Conservation (phyloP, 768 basidiomycete species). For the Naganishia antarctica region DNA sequence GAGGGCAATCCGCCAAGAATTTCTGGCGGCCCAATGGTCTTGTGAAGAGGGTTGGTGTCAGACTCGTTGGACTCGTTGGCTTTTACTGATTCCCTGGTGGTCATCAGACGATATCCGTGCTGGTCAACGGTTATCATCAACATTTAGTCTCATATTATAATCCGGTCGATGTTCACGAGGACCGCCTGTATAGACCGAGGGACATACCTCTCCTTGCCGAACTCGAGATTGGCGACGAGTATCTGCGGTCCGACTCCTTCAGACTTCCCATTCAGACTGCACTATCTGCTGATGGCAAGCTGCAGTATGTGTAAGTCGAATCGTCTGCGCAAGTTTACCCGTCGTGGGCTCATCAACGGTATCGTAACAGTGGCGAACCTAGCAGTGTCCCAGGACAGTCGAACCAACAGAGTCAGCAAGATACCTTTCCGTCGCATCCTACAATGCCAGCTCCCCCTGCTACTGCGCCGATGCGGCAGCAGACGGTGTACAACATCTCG, state of each 20-base stretch:
- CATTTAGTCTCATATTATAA: conserved; percentile 94
- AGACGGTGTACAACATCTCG: not conserved
- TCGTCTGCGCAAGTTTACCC: not conserved
- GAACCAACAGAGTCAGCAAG: not conserved
- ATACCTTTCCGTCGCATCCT: not conserved
- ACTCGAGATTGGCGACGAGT: conserved; percentile 78
- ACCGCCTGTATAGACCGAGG: conserved; percentile 80
- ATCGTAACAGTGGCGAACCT: not conserved
- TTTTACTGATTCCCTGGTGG: conserved; percentile 16
- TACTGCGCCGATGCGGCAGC: conserved; percentile 1
- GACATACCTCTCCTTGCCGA: conserved; percentile 79
- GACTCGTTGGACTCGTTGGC: conserved; percentile 18
- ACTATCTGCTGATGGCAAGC: conserved; percentile 72
- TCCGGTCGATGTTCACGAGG: conserved; percentile 81
- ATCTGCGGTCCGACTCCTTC: conserved; percentile 85
- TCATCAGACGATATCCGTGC: conserved; percentile 81
- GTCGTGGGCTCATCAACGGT: not conserved
- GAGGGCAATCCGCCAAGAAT: conserved; percentile 8
- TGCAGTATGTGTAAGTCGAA: conserved; percentile 59
- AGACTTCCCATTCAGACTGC: conserved; percentile 85
- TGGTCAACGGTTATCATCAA: conserved; percentile 75
- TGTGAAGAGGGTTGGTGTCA: conserved; percentile 96
- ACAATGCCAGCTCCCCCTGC: not conserved
- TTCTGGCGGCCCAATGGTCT: conserved; percentile 56
- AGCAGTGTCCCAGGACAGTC: conserved; percentile 11